Evolutionary conservation across 129 eudicot genomes (phyloP), one percentile per base, ranked within the genome.

Genomic region (Silybum marianum): DNA sequence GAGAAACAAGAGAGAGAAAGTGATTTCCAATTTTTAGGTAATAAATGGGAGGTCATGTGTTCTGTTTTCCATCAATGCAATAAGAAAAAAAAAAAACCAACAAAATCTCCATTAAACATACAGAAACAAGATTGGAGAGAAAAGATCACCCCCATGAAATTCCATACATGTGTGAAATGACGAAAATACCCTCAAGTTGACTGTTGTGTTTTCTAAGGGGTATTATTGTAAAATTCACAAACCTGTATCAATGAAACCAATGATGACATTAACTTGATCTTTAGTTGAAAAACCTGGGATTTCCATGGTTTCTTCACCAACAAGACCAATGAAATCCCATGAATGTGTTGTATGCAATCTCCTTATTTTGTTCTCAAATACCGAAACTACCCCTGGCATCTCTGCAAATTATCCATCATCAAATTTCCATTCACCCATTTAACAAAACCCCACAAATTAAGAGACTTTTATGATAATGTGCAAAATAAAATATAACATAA

Each of bases 161-260:
- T 54, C 0, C 22, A 1, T 51, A 54, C 65, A 16, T 18, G 66
- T 58, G 10, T 58, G 66, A 58, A 58, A 58, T 58, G 66, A 58
- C 66, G 2, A 58, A 58, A 58, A 58, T 58, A 9, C 66, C 66
- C 66, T 58, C 66, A 58, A 58, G 23, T 58, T 58, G 9, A 51
- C 19, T 16, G 63, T 51, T 2, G 22, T 51, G 3, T 16, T 51
- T 48, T 4, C 8, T 51, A 0, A 0, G 30, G 36, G 36, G 19
- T 3, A 13, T 48, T 48, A 14, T 51, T 22, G 63, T 19, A 51
- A 13, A 13, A 16, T 0, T 51, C 63, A 58, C 51, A 78, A 28
- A 90, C 98, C 98, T 72, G 98, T 93, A 86, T 93, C 98, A 75
- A 93, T 90, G 85, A 93, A 90, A 83, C 98, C 98, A 78, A 93